These are phyloP conservation scores for Aspergillus persii DNA, from an alignment of 2,329 filamentous ascomycete genomes.

Conservation along the genomic window DNA sequence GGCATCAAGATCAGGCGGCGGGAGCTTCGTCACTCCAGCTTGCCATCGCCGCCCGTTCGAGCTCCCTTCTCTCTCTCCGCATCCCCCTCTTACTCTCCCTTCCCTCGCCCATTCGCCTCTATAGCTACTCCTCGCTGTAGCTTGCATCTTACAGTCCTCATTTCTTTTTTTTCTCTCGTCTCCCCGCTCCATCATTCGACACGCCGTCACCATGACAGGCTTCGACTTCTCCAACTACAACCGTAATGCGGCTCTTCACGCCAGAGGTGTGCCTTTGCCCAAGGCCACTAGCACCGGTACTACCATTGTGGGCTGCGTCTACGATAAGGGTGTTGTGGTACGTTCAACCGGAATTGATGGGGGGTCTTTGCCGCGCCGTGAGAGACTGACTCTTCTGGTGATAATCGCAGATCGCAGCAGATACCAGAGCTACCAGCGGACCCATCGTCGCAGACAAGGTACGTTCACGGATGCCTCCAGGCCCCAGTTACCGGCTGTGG, in stretches of 20 bases:
- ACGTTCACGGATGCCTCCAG: constrained; percentile 17
- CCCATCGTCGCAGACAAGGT: constrained; percentile 98
- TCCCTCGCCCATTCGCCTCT: not conserved
- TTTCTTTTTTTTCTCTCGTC: not conserved
- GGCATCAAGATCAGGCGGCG: constrained; percentile 33
- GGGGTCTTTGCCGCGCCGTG: not conserved
- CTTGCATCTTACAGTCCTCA: not conserved
- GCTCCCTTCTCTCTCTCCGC: constrained; percentile 35
- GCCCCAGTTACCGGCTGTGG: not conserved
- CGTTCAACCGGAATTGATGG: constrained; percentile 33
- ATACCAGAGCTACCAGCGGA: constrained; percentile 94
- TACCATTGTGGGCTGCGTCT: constrained; percentile 97
- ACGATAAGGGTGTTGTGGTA: constrained; percentile 91
- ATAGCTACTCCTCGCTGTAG: not conserved
- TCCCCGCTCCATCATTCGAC: constrained; percentile 24
- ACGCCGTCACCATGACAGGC: constrained; percentile 71
- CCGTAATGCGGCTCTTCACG: constrained; percentile 94
- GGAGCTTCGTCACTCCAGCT: constrained; percentile 45
- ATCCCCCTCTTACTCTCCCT: not conserved
- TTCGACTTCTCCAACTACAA: constrained; percentile 99
- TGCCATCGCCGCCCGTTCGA: constrained; percentile 17
- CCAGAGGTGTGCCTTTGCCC: constrained; percentile 87
- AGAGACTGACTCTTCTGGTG: constrained; percentile 21
- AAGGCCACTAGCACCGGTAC: constrained; percentile 99
- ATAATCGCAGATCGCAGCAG: constrained; percentile 76